A percentile compares a stretch with the other conserved stretches of the same genome.
These are phyloP conservation scores for Claviceps citrina DNA, from an alignment of 2,329 filamentous ascomycete species.

Conservation along the genomic window DNA sequence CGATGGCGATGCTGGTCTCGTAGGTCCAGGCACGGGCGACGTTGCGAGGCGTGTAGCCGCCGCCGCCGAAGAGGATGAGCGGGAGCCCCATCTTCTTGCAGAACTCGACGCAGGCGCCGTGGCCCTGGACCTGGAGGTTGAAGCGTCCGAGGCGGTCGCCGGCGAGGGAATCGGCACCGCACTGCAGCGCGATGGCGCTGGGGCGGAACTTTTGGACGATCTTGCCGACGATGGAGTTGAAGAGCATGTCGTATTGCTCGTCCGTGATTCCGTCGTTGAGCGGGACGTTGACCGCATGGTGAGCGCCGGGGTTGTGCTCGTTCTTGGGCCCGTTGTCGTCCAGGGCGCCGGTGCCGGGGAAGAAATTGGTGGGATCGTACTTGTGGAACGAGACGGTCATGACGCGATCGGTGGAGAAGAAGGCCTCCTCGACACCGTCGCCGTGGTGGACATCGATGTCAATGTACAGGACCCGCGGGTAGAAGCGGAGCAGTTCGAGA, in stretches of 20 bases:
- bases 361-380: slow-evolving; percentile 71
- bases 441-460: slow-evolving; percentile 89
- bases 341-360: slow-evolving; percentile 78
- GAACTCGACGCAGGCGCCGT: slow-evolving; percentile 79
- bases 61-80: slow-evolving; percentile 80
- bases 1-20: slow-evolving; percentile 82
- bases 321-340: slow-evolving; percentile 73
- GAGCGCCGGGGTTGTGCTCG: slow-evolving; percentile 72
- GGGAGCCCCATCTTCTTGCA: slow-evolving; percentile 71
- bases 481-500: slow-evolving; percentile 66
- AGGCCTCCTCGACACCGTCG: slow-evolving; percentile 81
- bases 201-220: slow-evolving; percentile 77
- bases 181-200: slow-evolving; percentile 82
- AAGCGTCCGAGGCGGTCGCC: slow-evolving; percentile 89
- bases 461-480: slow-evolving; percentile 81
- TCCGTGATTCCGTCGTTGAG: slow-evolving; percentile 85
- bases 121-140: slow-evolving; percentile 89
- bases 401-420: slow-evolving; percentile 76
- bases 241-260: slow-evolving; percentile 73
- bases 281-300: slow-evolving; percentile 81
- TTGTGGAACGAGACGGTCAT: slow-evolving; percentile 96
- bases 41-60: slow-evolving; percentile 91
- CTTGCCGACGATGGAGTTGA: slow-evolving; percentile 62
- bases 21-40: slow-evolving; percentile 94
- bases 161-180: slow-evolving; percentile 84